Percentiles rank a stretch among this genome's conserved stretches.
Evolutionary conservation across 2,329 filamentous ascomycete genomes (phyloP).

Genomic region (Penicillium sp.): DNA sequence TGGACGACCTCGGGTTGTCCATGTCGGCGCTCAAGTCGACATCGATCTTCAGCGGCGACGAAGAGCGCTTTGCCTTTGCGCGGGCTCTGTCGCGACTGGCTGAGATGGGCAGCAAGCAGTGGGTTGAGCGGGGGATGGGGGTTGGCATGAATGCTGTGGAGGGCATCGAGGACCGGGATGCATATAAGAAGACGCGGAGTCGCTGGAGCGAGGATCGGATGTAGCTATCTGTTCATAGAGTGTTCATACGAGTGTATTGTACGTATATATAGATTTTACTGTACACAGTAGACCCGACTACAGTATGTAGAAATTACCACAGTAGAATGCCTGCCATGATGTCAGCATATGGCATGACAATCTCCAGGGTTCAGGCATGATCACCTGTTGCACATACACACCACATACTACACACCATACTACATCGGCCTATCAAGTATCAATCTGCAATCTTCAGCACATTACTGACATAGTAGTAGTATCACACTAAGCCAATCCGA

Average conservation of each 20-base stretch:
- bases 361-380: too few species aligned
- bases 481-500: too few species aligned
- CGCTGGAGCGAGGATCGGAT: conserved; percentile 50
- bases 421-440: too few species aligned
- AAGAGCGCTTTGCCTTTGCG: conserved; percentile 95
- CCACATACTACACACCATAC: too few species aligned
- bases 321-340: too few species aligned
- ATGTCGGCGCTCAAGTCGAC: conserved; percentile 81
- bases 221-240: conserved; percentile 19
- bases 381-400: neutral
- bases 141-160: conserved; percentile 43
- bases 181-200: conserved; percentile 47
- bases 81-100: conserved; percentile 76
- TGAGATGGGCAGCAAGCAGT: conserved; percentile 93
- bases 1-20: conserved; percentile 83
- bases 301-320: too few species aligned
- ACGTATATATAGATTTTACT: too few species aligned
- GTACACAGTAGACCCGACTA: too few species aligned
- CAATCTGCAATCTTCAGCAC: too few species aligned
- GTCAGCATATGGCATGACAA: too few species aligned
- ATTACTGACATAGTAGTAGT: too few species aligned
- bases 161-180: conserved; percentile 44
- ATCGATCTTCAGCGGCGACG: conserved; percentile 85
- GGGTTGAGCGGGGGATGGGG: conserved; percentile 75
- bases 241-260: neutral